These are phyloP conservation scores for Suhomyces emberorum DNA, from an alignment of 805 yeast species.

Conservation along the genomic window DNA sequence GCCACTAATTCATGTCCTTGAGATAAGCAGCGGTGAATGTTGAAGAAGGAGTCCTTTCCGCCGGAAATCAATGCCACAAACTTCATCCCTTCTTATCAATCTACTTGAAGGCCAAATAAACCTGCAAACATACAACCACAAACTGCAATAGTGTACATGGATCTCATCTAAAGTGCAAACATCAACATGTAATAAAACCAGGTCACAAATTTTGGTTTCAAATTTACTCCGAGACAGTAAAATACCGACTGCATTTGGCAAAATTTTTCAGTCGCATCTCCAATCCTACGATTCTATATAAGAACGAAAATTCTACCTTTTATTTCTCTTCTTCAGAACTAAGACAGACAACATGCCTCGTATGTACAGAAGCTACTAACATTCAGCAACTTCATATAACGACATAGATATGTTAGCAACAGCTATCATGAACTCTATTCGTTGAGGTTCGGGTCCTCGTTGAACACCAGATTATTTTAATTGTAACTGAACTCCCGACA, in stretches of 20 bases:
- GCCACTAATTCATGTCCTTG: conserved; percentile 86
- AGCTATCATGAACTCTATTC: conserved; percentile 5
- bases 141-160: no score
- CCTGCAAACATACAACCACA: no score
- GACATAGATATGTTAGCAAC: conserved; percentile 3
- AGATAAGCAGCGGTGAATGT: conserved; percentile 78
- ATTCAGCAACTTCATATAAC: conserved; percentile 2
- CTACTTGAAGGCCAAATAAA: no score
- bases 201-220: neutral
- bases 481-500: conserved; percentile 83
- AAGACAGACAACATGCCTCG: conserved; percentile 55
- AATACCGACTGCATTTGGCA: neutral
- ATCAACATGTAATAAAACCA: conserved; percentile 1
- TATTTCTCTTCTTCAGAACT: conserved; percentile 5
- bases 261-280: conserved; percentile 3
- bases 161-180: neutral
- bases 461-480: conserved; percentile 18
- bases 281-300: neutral
- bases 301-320: conserved; percentile 2
- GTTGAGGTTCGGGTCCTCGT: conserved; percentile 76
- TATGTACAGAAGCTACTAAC: conserved; percentile 36
- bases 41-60: conserved; percentile 93
- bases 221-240: conserved; percentile 3
- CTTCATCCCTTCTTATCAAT: conserved; percentile 74
- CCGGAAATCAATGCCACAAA: conserved; percentile 91